These are phyloP conservation scores for Quercus mongolica DNA, from an alignment of 306 rosid genomes.

Conservation along the genomic window DNA sequence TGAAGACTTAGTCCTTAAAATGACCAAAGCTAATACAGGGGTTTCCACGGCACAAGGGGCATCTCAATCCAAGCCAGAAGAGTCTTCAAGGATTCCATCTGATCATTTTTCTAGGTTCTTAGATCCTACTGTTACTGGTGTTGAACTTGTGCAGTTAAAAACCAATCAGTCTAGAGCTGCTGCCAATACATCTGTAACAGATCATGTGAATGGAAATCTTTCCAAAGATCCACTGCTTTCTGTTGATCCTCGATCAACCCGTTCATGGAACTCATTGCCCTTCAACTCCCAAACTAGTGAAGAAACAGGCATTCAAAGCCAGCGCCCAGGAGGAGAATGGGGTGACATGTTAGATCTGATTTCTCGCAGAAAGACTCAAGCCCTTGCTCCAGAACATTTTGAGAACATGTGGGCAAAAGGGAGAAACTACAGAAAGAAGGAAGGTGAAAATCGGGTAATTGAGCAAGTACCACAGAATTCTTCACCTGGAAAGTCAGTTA, in stretches of 20 bases:
- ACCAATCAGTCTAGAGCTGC: constrained; percentile 49
- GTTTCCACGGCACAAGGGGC: constrained; percentile 33
- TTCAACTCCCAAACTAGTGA: constrained; percentile 42
- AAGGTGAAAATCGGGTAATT: constrained; percentile 42
- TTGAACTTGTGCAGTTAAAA: constrained; percentile 82
- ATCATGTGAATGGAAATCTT: constrained; percentile 37
- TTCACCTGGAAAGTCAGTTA: constrained; percentile 36
- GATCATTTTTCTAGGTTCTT: constrained; percentile 56
- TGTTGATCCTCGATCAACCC: constrained; percentile 66
- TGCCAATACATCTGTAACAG: constrained; percentile 24
- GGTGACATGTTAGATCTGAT: constrained; percentile 81
- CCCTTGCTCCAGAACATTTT: constrained; percentile 95
- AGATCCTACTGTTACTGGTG: constrained; percentile 90
- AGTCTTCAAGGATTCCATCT: constrained; percentile 39
- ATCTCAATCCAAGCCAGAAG: constrained; percentile 53
- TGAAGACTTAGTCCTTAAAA: constrained; percentile 66
- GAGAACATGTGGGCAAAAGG: constrained; percentile 96
- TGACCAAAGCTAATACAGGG: constrained; percentile 59
- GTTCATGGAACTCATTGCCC: constrained; percentile 65
- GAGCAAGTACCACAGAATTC: constrained; percentile 47
- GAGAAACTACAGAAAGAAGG: constrained; percentile 63
- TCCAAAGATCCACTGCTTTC: constrained; percentile 84
- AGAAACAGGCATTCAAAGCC: constrained; percentile 43
- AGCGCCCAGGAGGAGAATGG: constrained; percentile 80
- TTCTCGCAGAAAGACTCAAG: constrained; percentile 80